These are phyloP conservation scores for Coemansia sp. DNA, from an alignment of 192 early-diverging fungal species.

Conservation along the genomic window DNA sequence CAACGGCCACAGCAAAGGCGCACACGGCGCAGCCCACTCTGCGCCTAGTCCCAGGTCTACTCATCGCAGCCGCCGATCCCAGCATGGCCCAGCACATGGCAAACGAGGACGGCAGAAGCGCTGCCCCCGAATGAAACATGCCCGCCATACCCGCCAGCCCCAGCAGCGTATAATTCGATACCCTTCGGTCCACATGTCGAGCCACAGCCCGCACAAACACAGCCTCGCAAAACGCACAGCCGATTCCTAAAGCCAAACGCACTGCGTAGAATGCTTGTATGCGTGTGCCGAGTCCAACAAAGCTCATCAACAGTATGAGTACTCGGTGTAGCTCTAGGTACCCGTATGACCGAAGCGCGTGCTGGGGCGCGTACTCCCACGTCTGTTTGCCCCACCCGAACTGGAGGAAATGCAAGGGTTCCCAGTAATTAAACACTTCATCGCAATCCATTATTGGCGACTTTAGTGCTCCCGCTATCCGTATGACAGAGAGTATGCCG, in stretches of 20 bases:
- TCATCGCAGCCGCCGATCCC: constrained; percentile 71
- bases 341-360: constrained; percentile 84
- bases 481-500: constrained; percentile 26
- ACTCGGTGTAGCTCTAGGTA: constrained; percentile 69
- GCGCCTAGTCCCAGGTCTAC: constrained; percentile 51
- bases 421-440: constrained; percentile 96
- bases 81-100: constrained; percentile 86
- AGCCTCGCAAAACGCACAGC: constrained; percentile 70
- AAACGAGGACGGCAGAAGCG: constrained; percentile 89
- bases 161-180: constrained; percentile 70
- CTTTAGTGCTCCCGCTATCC: constrained; percentile 31
- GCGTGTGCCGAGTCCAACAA: constrained; percentile 34
- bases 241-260: constrained; percentile 64
- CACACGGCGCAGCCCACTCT: constrained; percentile 63
- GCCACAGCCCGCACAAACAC: constrained; percentile 68
- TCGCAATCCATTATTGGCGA: constrained; percentile 56
- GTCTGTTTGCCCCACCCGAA: constrained; percentile 89
- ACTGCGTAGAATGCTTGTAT: constrained; percentile 75
- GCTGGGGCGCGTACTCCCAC: constrained; percentile 96
- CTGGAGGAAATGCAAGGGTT: constrained; percentile 86
- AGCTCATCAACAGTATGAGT: constrained; percentile 51
- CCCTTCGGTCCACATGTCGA: constrained; percentile 61
- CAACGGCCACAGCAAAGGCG: constrained; percentile 64
- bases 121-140: constrained; percentile 82
- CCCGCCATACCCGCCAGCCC: constrained; percentile 75